Percentiles rank a stretch among this genome's conserved stretches.
These are phyloP conservation scores for Linnemannia hyalina DNA, from an alignment of 192 early-diverging fungal genomes.

Conservation along the genomic window DNA sequence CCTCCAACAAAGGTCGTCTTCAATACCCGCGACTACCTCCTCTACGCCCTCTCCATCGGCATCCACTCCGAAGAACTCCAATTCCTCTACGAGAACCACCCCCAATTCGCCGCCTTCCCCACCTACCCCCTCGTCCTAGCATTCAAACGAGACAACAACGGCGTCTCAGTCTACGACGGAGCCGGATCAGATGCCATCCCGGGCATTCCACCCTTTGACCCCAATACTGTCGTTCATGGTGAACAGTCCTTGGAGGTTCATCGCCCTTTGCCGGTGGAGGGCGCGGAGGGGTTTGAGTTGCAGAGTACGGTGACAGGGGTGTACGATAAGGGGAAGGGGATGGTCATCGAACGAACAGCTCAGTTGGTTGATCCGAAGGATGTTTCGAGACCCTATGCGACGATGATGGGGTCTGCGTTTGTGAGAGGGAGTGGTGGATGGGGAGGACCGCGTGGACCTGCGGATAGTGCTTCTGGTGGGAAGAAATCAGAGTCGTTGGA, in stretches of 20 bases:
- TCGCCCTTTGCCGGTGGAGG: constrained; percentile 66
- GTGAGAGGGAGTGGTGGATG: constrained; percentile 77
- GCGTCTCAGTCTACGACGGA: constrained; percentile 62
- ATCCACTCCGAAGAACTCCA: constrained; percentile 65
- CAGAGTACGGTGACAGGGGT: constrained; percentile 67
- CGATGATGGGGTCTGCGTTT: constrained; percentile 68
- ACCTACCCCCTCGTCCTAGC: constrained; percentile 75
- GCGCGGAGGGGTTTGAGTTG: constrained; percentile 59
- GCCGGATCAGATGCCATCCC: constrained; percentile 63
- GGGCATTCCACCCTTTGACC: constrained; percentile 72
- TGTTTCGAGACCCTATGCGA: constrained; percentile 39
- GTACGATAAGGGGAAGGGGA: constrained; percentile 77
- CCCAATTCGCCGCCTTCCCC: constrained; percentile 72
- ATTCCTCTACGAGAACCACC: constrained; percentile 76
- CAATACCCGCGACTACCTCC: constrained; percentile 74
- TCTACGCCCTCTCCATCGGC: constrained; percentile 80
- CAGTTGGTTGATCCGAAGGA: constrained; percentile 63
- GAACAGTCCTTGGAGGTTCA: constrained; percentile 76
- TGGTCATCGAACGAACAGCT: constrained; percentile 71
- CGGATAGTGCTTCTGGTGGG: neutral
- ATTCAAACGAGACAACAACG: constrained; percentile 58
- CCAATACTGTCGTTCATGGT: constrained; percentile 77
- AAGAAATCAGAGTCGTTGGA: constrained; percentile 54
- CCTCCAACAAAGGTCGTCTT: constrained; percentile 58
- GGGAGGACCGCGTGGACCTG: constrained; percentile 74